phyloP scores from a whole-genome alignment of 768 basidiomycete species.

The Amanita muscaria region DNA sequence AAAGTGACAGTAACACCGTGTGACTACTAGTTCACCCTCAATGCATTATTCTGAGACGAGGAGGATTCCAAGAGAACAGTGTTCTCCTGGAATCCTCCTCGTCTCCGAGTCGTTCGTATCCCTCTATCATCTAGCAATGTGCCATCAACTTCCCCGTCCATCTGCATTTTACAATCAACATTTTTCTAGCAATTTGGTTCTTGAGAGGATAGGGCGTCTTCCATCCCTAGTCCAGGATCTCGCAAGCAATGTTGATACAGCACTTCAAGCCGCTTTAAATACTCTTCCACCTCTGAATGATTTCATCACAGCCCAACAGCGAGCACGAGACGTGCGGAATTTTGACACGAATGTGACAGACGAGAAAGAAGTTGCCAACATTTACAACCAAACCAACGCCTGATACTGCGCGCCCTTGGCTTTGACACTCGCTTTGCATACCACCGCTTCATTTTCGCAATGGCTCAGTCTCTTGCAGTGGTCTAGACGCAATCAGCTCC shows the following conservation, averaged over 20 bases:
- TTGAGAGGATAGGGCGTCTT: slow-evolving; percentile 7
- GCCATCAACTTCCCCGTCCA: too few relatives aligned
- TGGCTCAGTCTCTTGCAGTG: slow-evolving; percentile 13
- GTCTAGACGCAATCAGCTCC: slow-evolving; percentile 12
- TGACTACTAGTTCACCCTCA: too few relatives aligned
- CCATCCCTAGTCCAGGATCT: too few relatives aligned
- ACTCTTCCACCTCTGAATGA: too few relatives aligned
- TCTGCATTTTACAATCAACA: slow-evolving; percentile 11
- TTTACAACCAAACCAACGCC: slow-evolving; percentile 12
- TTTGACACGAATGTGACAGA: slow-evolving; percentile 5
- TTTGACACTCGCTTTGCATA: slow-evolving; percentile 15
- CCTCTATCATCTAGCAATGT: too few relatives aligned
- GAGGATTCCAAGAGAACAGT: too few relatives aligned
- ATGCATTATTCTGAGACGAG: too few relatives aligned
- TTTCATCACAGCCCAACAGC: slow-evolving; percentile 9
- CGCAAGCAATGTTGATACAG: too few relatives aligned
- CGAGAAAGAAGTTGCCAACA: slow-evolving; percentile 4
- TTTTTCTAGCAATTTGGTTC: slow-evolving; percentile 9
- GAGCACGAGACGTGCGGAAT: slow-evolving; percentile 4
- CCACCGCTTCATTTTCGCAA: slow-evolving; percentile 9
- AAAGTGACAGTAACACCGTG: too few relatives aligned
- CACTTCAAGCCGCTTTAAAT: slow-evolving; percentile 8
- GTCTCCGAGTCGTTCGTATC: too few relatives aligned
- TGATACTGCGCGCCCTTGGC: slow-evolving; percentile 11
- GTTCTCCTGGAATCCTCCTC: too few relatives aligned